These are phyloP conservation scores for Citrus trifoliata DNA, from an alignment of 345 rosid genomes.

Conservation along the genomic window DNA sequence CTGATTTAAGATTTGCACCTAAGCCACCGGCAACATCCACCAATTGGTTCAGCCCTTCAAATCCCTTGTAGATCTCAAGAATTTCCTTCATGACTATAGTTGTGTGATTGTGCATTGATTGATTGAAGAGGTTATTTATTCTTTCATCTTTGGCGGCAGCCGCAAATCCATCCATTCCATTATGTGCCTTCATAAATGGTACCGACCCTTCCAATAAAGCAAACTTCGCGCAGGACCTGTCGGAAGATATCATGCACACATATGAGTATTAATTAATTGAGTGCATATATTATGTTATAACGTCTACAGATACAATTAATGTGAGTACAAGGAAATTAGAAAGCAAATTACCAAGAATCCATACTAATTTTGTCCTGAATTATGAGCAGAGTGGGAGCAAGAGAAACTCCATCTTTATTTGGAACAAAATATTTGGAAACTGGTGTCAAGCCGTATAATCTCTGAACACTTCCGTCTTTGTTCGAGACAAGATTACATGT, in stretches of 20 bases:
- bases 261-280: not conserved
- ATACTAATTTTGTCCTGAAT: slow-evolving; percentile 1
- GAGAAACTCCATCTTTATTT: slow-evolving; percentile 7
- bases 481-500: too few species aligned
- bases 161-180: slow-evolving; percentile 27
- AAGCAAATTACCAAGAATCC: slow-evolving; percentile 12
- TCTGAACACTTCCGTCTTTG: slow-evolving; percentile 12
- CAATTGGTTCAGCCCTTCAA: too few species aligned
- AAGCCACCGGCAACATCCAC: too few species aligned
- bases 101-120: not conserved
- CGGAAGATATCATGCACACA: not conserved
- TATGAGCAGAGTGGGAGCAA: slow-evolving; percentile 12
- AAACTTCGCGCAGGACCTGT: slow-evolving; percentile 31
- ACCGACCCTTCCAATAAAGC: slow-evolving; percentile 33
- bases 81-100: too few species aligned
- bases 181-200: slow-evolving; percentile 24
- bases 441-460: slow-evolving; percentile 29
- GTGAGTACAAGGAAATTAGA: too few species aligned
- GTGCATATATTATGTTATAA: too few species aligned
- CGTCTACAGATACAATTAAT: too few species aligned
- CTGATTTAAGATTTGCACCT: too few species aligned
- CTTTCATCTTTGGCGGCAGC: slow-evolving; percentile 12
- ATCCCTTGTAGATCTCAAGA: too few species aligned
- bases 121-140: slow-evolving; percentile 21
- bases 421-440: slow-evolving; percentile 18